Evolutionary conservation across 2,329 filamentous ascomycete species (phyloP), one percentile per base, ranked within the genome.

Genomic region (Cladorrhinum sp.): DNA sequence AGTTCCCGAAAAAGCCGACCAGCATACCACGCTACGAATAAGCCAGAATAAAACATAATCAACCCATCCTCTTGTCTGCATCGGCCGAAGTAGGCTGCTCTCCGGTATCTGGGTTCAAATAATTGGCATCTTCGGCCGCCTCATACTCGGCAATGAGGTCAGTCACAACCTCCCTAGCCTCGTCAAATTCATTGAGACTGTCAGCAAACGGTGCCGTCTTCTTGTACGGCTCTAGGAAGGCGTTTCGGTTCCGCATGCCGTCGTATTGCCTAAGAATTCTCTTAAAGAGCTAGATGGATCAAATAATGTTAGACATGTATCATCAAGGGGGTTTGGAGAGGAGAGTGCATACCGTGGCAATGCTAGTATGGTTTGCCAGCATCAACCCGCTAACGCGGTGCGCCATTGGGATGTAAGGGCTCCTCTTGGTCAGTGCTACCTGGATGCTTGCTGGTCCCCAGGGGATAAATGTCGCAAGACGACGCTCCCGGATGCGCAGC

Each of bases 371-470:
- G 73, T 99, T 99, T 12, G 95, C 95, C 62, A 99, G 80, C 95
- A 99, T 99, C 61, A 99, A 83, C 1, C 95, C 95, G 66, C 92
- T 96, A 58, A 99, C 95, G 54, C 95, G 89, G 73, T 97, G 92
- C 67, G 91, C 92, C 79, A 96, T 96, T 59, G 92, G 90, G 48
- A 97, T 89, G 72, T 99, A 98, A 1, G 96, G 96, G 48, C 93
- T 97, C 72, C 96, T 92, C 79, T 96, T 96, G 1, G 95, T 97
- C 64, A 99, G 78, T 2, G 95, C 96, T 12, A 99, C 95, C 76
- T 99, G 95, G 66, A 99, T 99, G 72, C 92, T 96, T 26, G 95
- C 95, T 1, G 95, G 95, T 0, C 95, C 95, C 95, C 95, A 99
- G 9, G 96, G 95, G 65, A 99, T 99, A 72, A 99, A 99, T 0